Evolutionary conservation across 148 eudicot species (phyloP), one percentile per base, ranked within the genome.

Genomic region (Arctostaphylos glauca): DNA sequence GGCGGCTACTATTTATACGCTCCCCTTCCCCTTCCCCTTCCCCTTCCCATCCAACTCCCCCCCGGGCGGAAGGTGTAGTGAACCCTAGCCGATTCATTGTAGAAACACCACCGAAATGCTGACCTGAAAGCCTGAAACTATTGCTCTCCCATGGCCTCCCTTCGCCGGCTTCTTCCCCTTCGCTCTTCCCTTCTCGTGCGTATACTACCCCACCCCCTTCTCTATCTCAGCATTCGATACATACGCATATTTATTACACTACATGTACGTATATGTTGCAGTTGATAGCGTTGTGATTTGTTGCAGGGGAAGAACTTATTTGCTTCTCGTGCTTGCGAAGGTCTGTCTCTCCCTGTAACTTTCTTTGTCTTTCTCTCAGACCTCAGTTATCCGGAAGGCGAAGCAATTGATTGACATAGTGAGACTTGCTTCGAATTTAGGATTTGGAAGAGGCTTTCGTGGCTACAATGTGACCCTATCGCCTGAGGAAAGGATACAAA

Each of bases 401-500:
- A 58, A 59, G 44, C 50, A 9, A 48, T 76, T 62, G 60, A 13
- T 53, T 64, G 49, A 71, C 55, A 9, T 25, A 46, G 44, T 10
- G 53, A 43, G 56, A n/a, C 18, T 74, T 74, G 47, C 48, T 79
- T 58, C 3, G 64, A 43, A n/a, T 41, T 78, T 79, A 86, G 90
- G 90, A 67, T 76, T 81, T 66, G 80, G 83, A 81, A 90, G 90
- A 72, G 80, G 81, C 18, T 83, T 55, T 66, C 86, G 88, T 74
- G 43, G 88, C 50, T 91, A 73, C 80, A 83, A 86, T 82, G 66
- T 66, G 23, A 83, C 77, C 10, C 43, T 84, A 43, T 49, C 84
- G 13, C 46, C 84, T 6, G 91, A 88, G 54, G 82, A 91, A 48
- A 88, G 71, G 53, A 83, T 90, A 60, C 47, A 82, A 60, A 89